Base-by-base conservation (phyloP, 139 green algal genomes). In the Parachlorella kessleri region DNA sequence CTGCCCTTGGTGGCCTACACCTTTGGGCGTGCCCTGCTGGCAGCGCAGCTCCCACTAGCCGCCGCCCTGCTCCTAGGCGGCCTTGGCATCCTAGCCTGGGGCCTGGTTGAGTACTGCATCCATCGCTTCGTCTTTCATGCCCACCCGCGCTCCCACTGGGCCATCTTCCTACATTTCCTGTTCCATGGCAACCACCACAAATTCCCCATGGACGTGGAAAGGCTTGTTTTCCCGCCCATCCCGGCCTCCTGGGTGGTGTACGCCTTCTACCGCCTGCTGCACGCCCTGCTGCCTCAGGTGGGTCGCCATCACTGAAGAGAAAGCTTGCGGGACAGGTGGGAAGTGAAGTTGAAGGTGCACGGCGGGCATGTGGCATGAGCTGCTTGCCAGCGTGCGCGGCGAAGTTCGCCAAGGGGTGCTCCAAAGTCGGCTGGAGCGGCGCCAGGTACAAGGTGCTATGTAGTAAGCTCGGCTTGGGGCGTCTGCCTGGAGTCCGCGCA, bases 151-250 rank as follows among this genome's bases (percentile, higher is more conserved):
- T 83, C 65, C 42, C 59, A 40, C 2, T 48, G 23, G 33, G 83
- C 73, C 75, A 98, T 97, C 81, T 93, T 90, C 1, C 63, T 96
- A 1, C 96, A 99, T 80, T 99, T 98, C 76, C 77, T 97, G 0
- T 92, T 99, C 59, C 96, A 99, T 65, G 96, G 96, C 39, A 66
- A 66, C 81, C 96, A 99, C 80, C 96, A 99, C 91, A 99, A 99
- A 88, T 97, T 88, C 75, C 96, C 96, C 4, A 85, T 88, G 69
- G 96, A 99, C 78, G 66, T 70, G n/a, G 65, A 91, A 38, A 84
- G 96, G 3, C 87, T 99, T 5, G 96, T 99, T 0, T 98, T 99
- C 70, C 96, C 96, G n/a, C 95, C 94, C 3, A 63, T 94, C 9
- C 90, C 93, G 0, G 91, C 90, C 4, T 87, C 82, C 2, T 38